These are phyloP conservation scores for Stagonosporopsis rhizophila DNA, from an alignment of 2,329 filamentous ascomycete genomes.

Conservation along the genomic window DNA sequence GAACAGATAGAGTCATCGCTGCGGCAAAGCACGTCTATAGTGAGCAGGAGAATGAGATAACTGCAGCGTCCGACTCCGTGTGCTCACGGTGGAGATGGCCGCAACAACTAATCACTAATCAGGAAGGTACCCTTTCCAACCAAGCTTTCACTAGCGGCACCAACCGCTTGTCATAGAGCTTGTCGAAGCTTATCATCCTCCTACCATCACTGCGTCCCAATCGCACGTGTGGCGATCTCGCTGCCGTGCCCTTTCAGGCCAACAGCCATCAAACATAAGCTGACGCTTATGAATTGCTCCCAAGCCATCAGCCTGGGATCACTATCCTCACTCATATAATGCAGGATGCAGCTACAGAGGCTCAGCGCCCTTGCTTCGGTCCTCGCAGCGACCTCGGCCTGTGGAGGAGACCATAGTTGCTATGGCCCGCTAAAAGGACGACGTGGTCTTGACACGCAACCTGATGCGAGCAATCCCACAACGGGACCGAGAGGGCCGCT, in stretches of 20 bases:
- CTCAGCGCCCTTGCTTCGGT: constrained; percentile 18
- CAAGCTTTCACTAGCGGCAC: constrained; percentile 26
- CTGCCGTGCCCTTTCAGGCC: constrained; percentile 8
- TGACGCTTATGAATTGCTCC: constrained; percentile 5
- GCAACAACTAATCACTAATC: constrained; percentile 23
- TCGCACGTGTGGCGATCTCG: constrained; percentile 22
- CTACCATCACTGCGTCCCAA: constrained; percentile 19
- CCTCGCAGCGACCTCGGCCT: constrained; percentile 26
- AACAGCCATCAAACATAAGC: constrained; percentile 6
- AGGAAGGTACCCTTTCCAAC: constrained; percentile 27
- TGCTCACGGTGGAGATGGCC: constrained; percentile 2
- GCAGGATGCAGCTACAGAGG: constrained; percentile 21
- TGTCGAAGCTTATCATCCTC: constrained; percentile 31
- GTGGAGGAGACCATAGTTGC: constrained; percentile 46
- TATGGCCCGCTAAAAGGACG: constrained; percentile 49
- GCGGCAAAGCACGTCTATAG: too few relatives aligned
- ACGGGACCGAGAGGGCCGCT: constrained; percentile 51
- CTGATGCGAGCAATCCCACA: constrained; percentile 53
- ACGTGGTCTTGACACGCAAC: constrained; percentile 51
- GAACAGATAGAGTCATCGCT: too few relatives aligned
- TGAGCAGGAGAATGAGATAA: too few relatives aligned
- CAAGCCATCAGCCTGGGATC: too few relatives aligned
- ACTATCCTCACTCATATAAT: too few relatives aligned
- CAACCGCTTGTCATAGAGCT: constrained; percentile 22
- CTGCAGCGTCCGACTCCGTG: too few relatives aligned